phyloP scores from a whole-genome alignment of 495 filamentous ascomycete genomes.

The Daldinia decipiens region DNA sequence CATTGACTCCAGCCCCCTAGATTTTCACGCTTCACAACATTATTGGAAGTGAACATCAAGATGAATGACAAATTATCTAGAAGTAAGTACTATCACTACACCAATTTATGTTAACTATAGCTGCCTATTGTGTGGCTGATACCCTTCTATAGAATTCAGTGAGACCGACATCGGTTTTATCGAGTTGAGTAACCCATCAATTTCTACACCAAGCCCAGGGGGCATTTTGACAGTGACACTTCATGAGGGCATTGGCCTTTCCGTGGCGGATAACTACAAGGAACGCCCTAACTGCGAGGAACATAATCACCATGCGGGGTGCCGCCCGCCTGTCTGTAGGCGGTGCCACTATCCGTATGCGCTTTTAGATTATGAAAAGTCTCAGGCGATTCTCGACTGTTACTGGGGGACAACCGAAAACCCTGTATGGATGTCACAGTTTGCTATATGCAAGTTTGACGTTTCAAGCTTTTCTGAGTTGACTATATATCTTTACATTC shows the following conservation, averaged over 20 bases:
- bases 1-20: too few relatives aligned
- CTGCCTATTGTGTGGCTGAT: too few relatives aligned
- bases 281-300: not conserved
- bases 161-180: not conserved
- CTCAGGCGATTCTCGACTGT: not conserved
- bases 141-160: not conserved
- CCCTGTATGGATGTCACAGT: not conserved
- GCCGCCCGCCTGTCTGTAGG: not conserved
- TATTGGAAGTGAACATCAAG: too few relatives aligned
- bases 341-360: not conserved
- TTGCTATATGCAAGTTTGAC: not conserved
- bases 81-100: too few relatives aligned
- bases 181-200: not conserved
- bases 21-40: too few relatives aligned
- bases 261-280: not conserved
- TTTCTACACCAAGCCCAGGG: not conserved
- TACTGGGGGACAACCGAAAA: not conserved
- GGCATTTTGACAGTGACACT: not conserved
- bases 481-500: not conserved
- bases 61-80: too few relatives aligned
- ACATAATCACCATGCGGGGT: not conserved
- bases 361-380: not conserved
- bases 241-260: not conserved
- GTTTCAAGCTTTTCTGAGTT: not conserved
- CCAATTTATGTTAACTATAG: too few relatives aligned